Percentiles rank a stretch among this genome's conserved stretches.
Evolutionary conservation across 768 basidiomycete genomes (phyloP).

Genomic region (Lactifluus volemus): DNA sequence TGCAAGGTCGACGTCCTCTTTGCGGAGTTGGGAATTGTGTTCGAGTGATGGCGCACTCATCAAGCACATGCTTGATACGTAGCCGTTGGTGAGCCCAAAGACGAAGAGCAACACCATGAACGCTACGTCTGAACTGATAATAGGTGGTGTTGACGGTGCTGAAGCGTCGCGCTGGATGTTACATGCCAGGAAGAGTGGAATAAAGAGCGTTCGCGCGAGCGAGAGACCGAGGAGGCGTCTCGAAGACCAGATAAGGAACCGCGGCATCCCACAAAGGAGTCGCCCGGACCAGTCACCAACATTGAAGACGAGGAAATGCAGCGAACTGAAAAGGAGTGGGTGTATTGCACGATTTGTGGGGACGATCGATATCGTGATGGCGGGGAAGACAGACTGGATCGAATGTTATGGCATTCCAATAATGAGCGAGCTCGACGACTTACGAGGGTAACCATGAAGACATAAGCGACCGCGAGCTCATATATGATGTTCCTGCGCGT

Average conservation of each 20-base stretch:
- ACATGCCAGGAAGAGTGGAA: slow-evolving; percentile 84
- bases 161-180: slow-evolving; percentile 53
- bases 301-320: slow-evolving; percentile 74
- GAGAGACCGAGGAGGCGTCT: slow-evolving; percentile 54
- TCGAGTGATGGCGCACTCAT: slow-evolving; percentile 76
- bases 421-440: slow-evolving; percentile 21
- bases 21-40: slow-evolving; percentile 62
- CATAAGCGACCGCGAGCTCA: slow-evolving; percentile 65
- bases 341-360: slow-evolving; percentile 59
- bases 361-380: slow-evolving; percentile 70
- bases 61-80: slow-evolving; percentile 67
- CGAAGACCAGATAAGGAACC: slow-evolving; percentile 60
- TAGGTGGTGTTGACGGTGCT: slow-evolving; percentile 20
- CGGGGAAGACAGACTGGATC: slow-evolving; percentile 73
- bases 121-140: slow-evolving; percentile 68
- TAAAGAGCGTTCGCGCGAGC: slow-evolving; percentile 65
- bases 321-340: slow-evolving; percentile 72
- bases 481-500: slow-evolving; percentile 58
- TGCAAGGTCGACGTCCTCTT: slow-evolving; percentile 77
- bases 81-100: slow-evolving; percentile 80
- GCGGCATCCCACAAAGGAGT: slow-evolving; percentile 56
- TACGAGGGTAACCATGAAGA: slow-evolving; percentile 76
- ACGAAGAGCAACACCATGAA: slow-evolving; percentile 66
- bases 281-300: slow-evolving; percentile 65
- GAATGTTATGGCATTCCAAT: slow-evolving; percentile 3